phyloP scores from a whole-genome alignment of 257 asterid genomes.

The Fraxinus americana region DNA sequence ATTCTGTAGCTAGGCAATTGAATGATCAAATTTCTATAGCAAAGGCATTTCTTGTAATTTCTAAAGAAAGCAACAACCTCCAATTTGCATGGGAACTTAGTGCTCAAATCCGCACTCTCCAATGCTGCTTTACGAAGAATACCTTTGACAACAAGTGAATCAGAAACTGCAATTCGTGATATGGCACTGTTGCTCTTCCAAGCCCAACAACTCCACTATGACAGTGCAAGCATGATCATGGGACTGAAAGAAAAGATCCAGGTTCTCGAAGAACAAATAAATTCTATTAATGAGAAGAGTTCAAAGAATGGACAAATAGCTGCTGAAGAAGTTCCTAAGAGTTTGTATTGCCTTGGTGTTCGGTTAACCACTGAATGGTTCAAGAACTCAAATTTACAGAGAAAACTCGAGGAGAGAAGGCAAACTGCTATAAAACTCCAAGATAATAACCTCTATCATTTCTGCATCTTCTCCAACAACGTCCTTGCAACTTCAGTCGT shows the following conservation, averaged over 20 bases:
- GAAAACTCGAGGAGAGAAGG: conserved; percentile 39
- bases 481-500: conserved; percentile 66
- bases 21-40: conserved; percentile 70
- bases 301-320: conserved; percentile 64
- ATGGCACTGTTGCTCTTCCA: conserved; percentile 66
- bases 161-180: conserved; percentile 55
- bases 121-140: conserved; percentile 61
- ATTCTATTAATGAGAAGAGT: conserved; percentile 47
- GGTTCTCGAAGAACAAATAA: conserved; percentile 55
- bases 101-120: conserved; percentile 64
- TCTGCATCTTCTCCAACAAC: conserved; percentile 71
- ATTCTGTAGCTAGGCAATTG: conserved; percentile 60
- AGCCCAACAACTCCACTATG: conserved; percentile 71
- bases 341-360: conserved; percentile 63
- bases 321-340: conserved; percentile 72
- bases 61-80: conserved; percentile 65
- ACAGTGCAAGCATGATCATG: conserved; percentile 70
- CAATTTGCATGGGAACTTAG: conserved; percentile 78
- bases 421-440: conserved; percentile 43
- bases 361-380: conserved; percentile 63
- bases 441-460: conserved; percentile 55
- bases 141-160: conserved; percentile 53
- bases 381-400: conserved; percentile 35
- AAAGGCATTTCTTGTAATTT: conserved; percentile 57
- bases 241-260: conserved; percentile 62